These are phyloP conservation scores for Pseudogymnoascus sp. DNA, from an alignment of 2,329 filamentous ascomycete species.

Conservation along the genomic window DNA sequence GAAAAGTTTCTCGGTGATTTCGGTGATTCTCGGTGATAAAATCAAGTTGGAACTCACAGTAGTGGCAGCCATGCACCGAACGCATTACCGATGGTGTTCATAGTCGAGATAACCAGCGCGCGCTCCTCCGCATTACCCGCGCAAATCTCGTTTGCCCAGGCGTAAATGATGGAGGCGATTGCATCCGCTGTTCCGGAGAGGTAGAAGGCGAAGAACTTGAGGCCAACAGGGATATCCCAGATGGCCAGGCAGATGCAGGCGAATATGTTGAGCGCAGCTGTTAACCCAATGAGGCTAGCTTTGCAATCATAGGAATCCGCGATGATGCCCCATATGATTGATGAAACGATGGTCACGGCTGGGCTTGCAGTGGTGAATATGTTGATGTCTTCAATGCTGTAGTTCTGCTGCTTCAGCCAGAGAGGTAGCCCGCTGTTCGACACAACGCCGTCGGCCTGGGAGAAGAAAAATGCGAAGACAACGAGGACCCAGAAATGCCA, in stretches of 20 bases:
- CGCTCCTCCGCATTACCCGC: conserved; percentile 29
- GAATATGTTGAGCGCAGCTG: conserved; percentile 22
- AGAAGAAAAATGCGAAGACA: conserved; percentile 20
- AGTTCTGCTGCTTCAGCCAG: conserved; percentile 17
- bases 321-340: conserved; percentile 18
- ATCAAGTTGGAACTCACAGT: conserved; percentile 13
- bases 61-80: conserved; percentile 27
- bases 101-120: conserved; percentile 29
- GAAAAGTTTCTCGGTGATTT: neutral
- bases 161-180: conserved; percentile 29
- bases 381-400: conserved; percentile 19
- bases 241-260: conserved; percentile 24
- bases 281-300: conserved; percentile 21
- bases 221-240: conserved; percentile 26
- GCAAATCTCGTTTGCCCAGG: conserved; percentile 29
- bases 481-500: conserved; percentile 25
- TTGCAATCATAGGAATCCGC: conserved; percentile 23
- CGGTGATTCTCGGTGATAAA: too few species aligned
- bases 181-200: conserved; percentile 28
- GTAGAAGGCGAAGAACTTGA: conserved; percentile 30
- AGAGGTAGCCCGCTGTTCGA: conserved; percentile 20
- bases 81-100: conserved; percentile 31
- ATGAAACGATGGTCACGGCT: neutral
- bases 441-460: conserved; percentile 17
- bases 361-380: conserved; percentile 14